Evolutionary conservation across 768 basidiomycete species (phyloP).

Genomic region (Collybia mongolica): DNA sequence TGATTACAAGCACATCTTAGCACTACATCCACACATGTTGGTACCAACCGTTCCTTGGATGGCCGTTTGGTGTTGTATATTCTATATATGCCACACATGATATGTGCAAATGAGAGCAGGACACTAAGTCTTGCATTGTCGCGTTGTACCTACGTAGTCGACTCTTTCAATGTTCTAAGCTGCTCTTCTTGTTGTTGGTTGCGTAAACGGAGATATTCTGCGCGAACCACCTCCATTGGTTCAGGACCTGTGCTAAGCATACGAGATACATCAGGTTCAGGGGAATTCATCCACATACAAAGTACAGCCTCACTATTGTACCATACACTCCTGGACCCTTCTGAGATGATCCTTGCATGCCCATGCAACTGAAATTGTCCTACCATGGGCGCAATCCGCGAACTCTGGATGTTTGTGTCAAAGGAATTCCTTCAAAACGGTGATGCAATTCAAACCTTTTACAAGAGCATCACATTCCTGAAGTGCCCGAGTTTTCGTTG

Average conservation of each 20-base stretch:
- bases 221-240: constrained; percentile 68
- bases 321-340: constrained; percentile 74
- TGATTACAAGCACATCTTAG: neutral
- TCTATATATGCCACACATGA: neutral
- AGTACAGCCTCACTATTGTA: constrained; percentile 61
- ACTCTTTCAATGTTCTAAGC: neutral
- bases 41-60: no score
- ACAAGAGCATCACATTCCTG: constrained; percentile 77
- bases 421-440: neutral
- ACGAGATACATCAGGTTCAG: neutral
- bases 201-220: constrained; percentile 71
- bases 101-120: neutral
- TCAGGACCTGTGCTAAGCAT: constrained; percentile 66
- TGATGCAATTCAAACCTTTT: constrained; percentile 48
- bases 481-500: constrained; percentile 76
- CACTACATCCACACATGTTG: neutral
- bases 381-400: constrained; percentile 78
- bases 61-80: no score
- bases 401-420: constrained; percentile 51
- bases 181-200: constrained; percentile 33
- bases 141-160: neutral
- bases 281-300: neutral
- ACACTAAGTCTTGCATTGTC: neutral
- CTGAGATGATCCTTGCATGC: constrained; percentile 71
- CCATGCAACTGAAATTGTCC: constrained; percentile 86